phyloP scores from a whole-genome alignment of 176 grass and related monocot genomes.

The Ananas comosus region DNA sequence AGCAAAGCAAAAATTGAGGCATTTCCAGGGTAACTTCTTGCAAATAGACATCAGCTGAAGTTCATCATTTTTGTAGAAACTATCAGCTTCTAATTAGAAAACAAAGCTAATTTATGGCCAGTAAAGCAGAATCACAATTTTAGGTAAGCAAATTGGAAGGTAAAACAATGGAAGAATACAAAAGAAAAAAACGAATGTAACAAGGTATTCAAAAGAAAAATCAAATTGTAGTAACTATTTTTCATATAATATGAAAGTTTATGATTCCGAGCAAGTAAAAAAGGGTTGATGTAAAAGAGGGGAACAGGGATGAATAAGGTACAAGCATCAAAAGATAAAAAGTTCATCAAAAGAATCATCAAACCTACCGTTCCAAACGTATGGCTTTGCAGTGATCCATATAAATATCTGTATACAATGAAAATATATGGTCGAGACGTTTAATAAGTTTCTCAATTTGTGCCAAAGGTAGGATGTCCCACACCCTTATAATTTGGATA shows the following conservation, averaged over 20 bases:
- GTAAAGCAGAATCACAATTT: too few relatives aligned
- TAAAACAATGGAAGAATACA: background rate
- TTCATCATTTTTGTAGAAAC: too few relatives aligned
- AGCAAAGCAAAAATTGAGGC: background rate
- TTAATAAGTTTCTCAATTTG: slow-evolving; percentile 39
- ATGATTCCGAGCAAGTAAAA: too few relatives aligned
- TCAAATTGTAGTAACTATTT: background rate
- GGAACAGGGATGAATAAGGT: background rate
- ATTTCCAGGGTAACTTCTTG: too few relatives aligned
- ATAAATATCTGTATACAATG: slow-evolving; percentile 67
- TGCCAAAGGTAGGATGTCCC: slow-evolving; percentile 45
- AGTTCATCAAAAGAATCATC: background rate
- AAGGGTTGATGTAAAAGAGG: too few relatives aligned
- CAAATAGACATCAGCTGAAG: too few relatives aligned
- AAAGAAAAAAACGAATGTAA: background rate
- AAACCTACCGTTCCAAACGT: slow-evolving; percentile 35
- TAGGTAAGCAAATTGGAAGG: too few relatives aligned
- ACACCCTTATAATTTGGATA: slow-evolving; percentile 66
- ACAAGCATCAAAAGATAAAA: background rate
- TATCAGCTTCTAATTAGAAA: background rate
- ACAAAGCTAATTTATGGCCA: background rate
- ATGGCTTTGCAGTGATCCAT: slow-evolving; percentile 42
- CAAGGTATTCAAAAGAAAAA: background rate
- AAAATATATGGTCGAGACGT: slow-evolving; percentile 59
- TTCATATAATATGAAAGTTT: background rate